Percentiles rank a stretch among this genome's conserved stretches.
These are phyloP conservation scores for Hericium coralloides DNA, from an alignment of 768 basidiomycete genomes.

Conservation along the genomic window DNA sequence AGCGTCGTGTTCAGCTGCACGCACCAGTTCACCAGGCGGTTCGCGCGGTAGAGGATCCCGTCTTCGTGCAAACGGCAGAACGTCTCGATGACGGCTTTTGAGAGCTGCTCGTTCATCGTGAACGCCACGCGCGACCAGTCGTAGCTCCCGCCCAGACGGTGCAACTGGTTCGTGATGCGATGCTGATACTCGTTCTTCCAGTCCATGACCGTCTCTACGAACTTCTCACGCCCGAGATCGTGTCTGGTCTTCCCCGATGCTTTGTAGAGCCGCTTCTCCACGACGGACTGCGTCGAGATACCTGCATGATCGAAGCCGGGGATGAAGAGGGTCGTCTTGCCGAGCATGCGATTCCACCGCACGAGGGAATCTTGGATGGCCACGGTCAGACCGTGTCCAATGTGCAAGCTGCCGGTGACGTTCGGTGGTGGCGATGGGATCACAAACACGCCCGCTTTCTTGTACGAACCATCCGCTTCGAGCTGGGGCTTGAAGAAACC, in stretches of 20 bases:
- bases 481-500: conserved; percentile 84
- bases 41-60: conserved; percentile 89
- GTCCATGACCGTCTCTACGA: conserved; percentile 83
- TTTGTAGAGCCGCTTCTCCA: conserved; percentile 89
- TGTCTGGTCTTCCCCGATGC: conserved; percentile 74
- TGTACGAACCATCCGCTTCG: conserved; percentile 39
- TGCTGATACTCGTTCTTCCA: conserved; percentile 99
- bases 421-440: conserved; percentile 93
- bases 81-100: conserved; percentile 82
- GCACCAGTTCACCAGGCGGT: conserved; percentile 98
- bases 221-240: conserved; percentile 90
- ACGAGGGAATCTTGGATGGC: conserved; percentile 87
- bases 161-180: conserved; percentile 85
- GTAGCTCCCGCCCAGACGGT: conserved; percentile 84
- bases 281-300: conserved; percentile 96
- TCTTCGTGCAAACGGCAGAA: conserved; percentile 90
- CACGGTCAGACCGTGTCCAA: conserved; percentile 88
- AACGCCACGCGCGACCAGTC: conserved; percentile 95
- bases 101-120: conserved; percentile 85
- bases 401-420: conserved; percentile 92
- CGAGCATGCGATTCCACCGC: conserved; percentile 97
- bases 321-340: conserved; percentile 80
- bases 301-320: conserved; percentile 99
- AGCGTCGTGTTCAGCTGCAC: conserved; percentile 91
- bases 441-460: conserved; percentile 1